These are phyloP conservation scores for Chrysoporthe austroafricana DNA, from an alignment of 2,329 filamentous ascomycete species.

Conservation along the genomic window DNA sequence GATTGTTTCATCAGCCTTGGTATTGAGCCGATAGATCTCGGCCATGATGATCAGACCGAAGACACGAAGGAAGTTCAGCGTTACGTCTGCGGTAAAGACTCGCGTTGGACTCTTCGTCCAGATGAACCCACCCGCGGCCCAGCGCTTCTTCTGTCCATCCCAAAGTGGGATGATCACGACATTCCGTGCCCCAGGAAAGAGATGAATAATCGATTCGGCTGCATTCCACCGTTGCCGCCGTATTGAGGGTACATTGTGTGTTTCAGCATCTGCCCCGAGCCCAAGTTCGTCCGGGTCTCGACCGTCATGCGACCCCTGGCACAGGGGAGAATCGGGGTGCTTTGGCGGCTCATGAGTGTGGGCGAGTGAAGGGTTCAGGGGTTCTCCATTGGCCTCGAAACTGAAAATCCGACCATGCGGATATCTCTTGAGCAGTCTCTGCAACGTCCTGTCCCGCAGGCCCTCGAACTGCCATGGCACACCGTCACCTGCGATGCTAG, in stretches of 20 bases:
- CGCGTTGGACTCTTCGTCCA: slow-evolving; percentile 51
- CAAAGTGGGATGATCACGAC: slow-evolving; percentile 54
- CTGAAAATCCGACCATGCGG: slow-evolving; percentile 52
- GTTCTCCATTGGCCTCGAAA: slow-evolving; percentile 43
- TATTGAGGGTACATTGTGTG: slow-evolving; percentile 17
- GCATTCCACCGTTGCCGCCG: slow-evolving; percentile 33
- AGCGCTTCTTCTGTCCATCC: slow-evolving; percentile 45
- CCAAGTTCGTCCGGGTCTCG: not conserved
- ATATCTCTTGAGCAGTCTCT: slow-evolving; percentile 47
- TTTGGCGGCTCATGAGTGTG: slow-evolving; percentile 32
- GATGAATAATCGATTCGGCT: slow-evolving; percentile 37
- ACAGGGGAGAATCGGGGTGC: slow-evolving; percentile 9
- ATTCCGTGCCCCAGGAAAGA: slow-evolving; percentile 49
- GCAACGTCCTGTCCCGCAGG: slow-evolving; percentile 45
- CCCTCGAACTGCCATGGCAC: slow-evolving; percentile 28
- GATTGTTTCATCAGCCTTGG: slow-evolving; percentile 45
- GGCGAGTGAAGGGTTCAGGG: slow-evolving; percentile 18
- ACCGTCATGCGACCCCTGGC: slow-evolving; percentile 15
- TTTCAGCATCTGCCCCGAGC: not conserved
- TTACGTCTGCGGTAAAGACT: slow-evolving; percentile 49
- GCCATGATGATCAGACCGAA: slow-evolving; percentile 61
- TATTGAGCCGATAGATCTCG: slow-evolving; percentile 53
- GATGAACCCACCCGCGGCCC: slow-evolving; percentile 54
- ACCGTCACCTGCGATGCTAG: slow-evolving; percentile 39
- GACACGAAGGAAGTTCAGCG: slow-evolving; percentile 54